Evolutionary conservation across 306 rosid species (phyloP).

Genomic region (Dicorynia guianensis): DNA sequence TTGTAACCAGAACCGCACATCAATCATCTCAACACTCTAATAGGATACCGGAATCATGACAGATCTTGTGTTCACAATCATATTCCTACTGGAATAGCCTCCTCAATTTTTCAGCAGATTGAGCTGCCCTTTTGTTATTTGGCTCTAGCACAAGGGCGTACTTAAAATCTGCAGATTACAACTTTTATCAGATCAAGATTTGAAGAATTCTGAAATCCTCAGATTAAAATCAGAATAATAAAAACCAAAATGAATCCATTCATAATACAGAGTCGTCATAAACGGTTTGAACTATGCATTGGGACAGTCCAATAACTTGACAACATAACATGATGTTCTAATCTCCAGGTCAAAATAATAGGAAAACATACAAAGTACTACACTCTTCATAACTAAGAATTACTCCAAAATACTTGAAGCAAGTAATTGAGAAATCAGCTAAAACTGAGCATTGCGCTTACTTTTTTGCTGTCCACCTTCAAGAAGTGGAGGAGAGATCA

Average conservation of each 20-base stretch:
- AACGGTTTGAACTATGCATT: slow-evolving; percentile 6
- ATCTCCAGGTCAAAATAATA: slow-evolving; percentile 18
- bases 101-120: slow-evolving; percentile 78
- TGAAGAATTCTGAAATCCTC: not conserved
- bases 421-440: slow-evolving; percentile 28
- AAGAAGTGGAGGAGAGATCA: not conserved
- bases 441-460: not conserved
- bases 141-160: slow-evolving; percentile 96
- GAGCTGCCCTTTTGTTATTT: slow-evolving; percentile 91
- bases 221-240: slow-evolving; percentile 10
- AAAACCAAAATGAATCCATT: not conserved
- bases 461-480: not conserved
- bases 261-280: slow-evolving; percentile 5
- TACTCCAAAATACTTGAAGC: not conserved
- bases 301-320: slow-evolving; percentile 1
- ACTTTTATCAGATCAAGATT: slow-evolving; percentile 27
- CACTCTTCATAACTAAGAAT: not conserved
- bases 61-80: slow-evolving; percentile 24
- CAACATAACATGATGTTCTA: slow-evolving; percentile 8
- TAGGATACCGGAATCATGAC: slow-evolving; percentile 28
- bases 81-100: slow-evolving; percentile 68
- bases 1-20: slow-evolving; percentile 35
- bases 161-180: slow-evolving; percentile 71
- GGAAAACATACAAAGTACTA: not conserved
- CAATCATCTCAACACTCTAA: slow-evolving; percentile 28